These are phyloP conservation scores for Cytospora mali DNA, from an alignment of 2,329 filamentous ascomycete species.

Conservation along the genomic window DNA sequence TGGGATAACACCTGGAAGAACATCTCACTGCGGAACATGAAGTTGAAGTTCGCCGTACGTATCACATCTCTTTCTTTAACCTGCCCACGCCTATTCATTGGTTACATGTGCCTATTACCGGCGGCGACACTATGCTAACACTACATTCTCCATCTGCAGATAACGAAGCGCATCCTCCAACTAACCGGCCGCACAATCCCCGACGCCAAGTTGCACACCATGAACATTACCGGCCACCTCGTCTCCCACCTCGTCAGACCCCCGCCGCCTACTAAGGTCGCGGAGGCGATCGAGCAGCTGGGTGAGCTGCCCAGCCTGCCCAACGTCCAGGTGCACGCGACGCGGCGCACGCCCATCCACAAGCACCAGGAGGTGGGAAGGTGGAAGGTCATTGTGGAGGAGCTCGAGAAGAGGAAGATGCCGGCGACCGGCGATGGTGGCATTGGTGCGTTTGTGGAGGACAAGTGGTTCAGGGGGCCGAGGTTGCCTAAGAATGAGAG, in stretches of 20 bases:
- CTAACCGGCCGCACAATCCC: conserved; percentile 76
- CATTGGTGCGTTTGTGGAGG: conserved; percentile 35
- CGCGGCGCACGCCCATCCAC: conserved; percentile 65
- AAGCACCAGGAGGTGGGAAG: conserved; percentile 41
- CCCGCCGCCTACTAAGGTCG: conserved; percentile 64
- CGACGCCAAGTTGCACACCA: conserved; percentile 66
- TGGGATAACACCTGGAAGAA: conserved; percentile 62
- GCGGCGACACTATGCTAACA: conserved; percentile 25
- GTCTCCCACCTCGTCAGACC: conserved; percentile 56
- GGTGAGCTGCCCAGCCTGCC: conserved; percentile 54
- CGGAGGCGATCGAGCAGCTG: conserved; percentile 55
- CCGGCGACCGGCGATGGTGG: conserved; percentile 38
- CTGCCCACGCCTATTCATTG: neutral
- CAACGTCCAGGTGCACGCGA: conserved; percentile 71
- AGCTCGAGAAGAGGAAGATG: conserved; percentile 38
- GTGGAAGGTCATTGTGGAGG: conserved; percentile 43
- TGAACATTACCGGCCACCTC: conserved; percentile 57
- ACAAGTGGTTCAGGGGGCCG: conserved; percentile 34
- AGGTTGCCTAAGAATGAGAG: conserved; percentile 20
- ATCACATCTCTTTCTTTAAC: neutral
- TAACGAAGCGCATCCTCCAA: conserved; percentile 79
- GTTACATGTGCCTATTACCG: neutral
- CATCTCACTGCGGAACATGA: conserved; percentile 57
- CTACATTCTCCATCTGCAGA: conserved; percentile 50
- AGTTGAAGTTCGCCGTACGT: conserved; percentile 73